Conservation (phyloP, 2,329 filamentous ascomycete genomes). For the Aspergillus sergii region DNA sequence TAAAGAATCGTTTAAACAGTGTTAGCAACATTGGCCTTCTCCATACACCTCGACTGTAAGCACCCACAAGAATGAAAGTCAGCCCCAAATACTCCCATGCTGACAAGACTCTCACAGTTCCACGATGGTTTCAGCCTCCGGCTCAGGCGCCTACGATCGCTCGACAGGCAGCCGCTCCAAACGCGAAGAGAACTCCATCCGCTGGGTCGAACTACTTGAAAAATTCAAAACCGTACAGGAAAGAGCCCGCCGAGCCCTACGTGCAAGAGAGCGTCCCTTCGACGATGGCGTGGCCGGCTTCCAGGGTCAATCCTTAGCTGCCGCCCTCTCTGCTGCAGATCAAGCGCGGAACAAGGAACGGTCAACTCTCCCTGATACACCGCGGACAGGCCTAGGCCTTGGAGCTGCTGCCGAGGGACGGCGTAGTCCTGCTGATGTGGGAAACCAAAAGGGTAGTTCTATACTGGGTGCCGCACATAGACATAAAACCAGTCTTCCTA, state of each 20-base stretch:
- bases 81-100: not conserved
- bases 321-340: slow-evolving; percentile 35
- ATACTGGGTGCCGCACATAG: slow-evolving; percentile 53
- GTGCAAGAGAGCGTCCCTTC: slow-evolving; percentile 49
- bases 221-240: slow-evolving; percentile 94
- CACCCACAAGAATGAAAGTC: slow-evolving; percentile 27
- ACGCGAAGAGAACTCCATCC: slow-evolving; percentile 82
- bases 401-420: slow-evolving; percentile 40
- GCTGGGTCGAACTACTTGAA: slow-evolving; percentile 90
- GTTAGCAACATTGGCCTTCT: slow-evolving; percentile 96
- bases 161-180: slow-evolving; percentile 71
- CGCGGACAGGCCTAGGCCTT: slow-evolving; percentile 29
- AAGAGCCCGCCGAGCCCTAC: slow-evolving; percentile 71
- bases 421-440: slow-evolving; percentile 14
- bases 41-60: slow-evolving; percentile 79
- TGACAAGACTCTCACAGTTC: slow-evolving; percentile 16
- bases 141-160: slow-evolving; percentile 63
- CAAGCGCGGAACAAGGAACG: slow-evolving; percentile 34
- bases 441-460: slow-evolving; percentile 27
- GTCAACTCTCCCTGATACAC: slow-evolving; percentile 34
- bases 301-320: slow-evolving; percentile 34
- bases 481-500: slow-evolving; percentile 64
- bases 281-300: slow-evolving; percentile 56
- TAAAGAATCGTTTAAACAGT: slow-evolving; percentile 95
- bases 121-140: slow-evolving; percentile 16